Percentiles rank a stretch among this genome's conserved stretches.
Conservation (phyloP, 2,329 filamentous ascomycete genomes). For the Colletotrichum costaricense region DNA sequence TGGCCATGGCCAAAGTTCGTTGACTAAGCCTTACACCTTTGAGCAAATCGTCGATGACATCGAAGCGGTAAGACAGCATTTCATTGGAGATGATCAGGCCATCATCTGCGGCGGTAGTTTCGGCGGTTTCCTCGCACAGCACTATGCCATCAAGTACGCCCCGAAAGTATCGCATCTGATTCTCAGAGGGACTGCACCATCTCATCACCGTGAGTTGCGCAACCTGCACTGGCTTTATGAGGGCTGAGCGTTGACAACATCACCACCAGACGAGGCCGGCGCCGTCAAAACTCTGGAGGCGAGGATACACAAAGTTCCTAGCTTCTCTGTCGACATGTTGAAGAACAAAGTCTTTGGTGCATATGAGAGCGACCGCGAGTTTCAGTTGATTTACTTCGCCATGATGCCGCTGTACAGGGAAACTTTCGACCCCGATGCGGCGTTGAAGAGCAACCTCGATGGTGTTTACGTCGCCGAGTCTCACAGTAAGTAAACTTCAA, state of each 20-base stretch:
- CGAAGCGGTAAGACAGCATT: constrained; percentile 45
- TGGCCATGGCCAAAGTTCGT: constrained; percentile 49
- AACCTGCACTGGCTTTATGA: rapidly evolving
- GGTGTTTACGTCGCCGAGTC: constrained; percentile 49
- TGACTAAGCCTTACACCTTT: constrained; percentile 48
- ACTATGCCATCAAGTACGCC: constrained; percentile 51
- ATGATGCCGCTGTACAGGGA: constrained; percentile 51
- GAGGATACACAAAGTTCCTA: constrained; percentile 46
- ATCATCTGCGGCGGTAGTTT: constrained; percentile 53
- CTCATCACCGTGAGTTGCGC: constrained; percentile 46
- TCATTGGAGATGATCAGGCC: constrained; percentile 40
- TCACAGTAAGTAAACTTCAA: constrained; percentile 43
- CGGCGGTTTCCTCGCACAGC: constrained; percentile 51
- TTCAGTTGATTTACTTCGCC: constrained; percentile 50
- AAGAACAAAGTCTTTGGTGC: constrained; percentile 50
- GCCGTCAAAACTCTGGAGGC: constrained; percentile 46
- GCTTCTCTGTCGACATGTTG: constrained; percentile 50
- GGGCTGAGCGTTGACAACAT: not conserved
- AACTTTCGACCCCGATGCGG: constrained; percentile 46
- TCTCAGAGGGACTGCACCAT: constrained; percentile 49
- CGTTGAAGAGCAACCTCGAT: constrained; percentile 42
- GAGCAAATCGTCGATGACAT: constrained; percentile 51
- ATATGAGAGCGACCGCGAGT: constrained; percentile 51
- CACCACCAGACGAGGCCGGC: constrained; percentile 44
- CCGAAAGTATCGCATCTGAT: constrained; percentile 45